Evolutionary conservation across 2,329 filamentous ascomycete genomes (phyloP).

Genomic region (Colletotrichum karsti): DNA sequence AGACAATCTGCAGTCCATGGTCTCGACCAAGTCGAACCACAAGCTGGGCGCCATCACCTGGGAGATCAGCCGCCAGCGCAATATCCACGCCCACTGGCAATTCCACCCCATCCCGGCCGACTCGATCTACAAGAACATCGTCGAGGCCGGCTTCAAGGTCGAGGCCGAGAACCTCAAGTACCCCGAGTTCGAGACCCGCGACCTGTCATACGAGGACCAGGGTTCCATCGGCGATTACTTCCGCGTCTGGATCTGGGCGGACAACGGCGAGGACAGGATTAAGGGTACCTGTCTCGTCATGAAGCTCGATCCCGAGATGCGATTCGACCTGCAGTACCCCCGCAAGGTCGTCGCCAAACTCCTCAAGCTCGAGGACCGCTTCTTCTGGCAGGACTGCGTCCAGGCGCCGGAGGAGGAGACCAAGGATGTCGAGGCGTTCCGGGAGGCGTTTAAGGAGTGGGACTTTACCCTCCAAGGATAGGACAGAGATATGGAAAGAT

Average conservation of each 20-base stretch:
- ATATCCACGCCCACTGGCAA: conserved; percentile 95
- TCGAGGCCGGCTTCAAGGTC: conserved; percentile 89
- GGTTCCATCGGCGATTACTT: conserved; percentile 73
- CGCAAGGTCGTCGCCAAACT: conserved; percentile 89
- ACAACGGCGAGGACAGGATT: conserved; percentile 61
- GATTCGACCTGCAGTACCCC: conserved; percentile 92
- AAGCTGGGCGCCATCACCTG: conserved; percentile 86
- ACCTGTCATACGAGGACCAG: conserved; percentile 59
- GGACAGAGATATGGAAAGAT: no score
- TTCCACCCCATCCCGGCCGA: conserved; percentile 79
- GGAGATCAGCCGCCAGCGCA: conserved; percentile 84
- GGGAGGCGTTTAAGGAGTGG: conserved; percentile 82
- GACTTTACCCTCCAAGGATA: conserved; percentile 73
- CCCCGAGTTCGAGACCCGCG: conserved; percentile 57
- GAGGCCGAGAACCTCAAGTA: conserved; percentile 80
- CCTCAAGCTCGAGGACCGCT: conserved; percentile 79
- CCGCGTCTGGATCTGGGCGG: conserved; percentile 81
- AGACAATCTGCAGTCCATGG: conserved; percentile 80
- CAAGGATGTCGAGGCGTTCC: conserved; percentile 80
- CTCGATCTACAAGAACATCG: conserved; percentile 75
- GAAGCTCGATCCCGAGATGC: conserved; percentile 73
- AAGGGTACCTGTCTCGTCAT: conserved; percentile 78
- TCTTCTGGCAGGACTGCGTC: conserved; percentile 84
- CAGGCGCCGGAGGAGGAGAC: conserved; percentile 83
- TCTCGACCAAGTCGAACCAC: conserved; percentile 61